These are phyloP conservation scores for Elsinoe fawcettii DNA, from an alignment of 2,329 filamentous ascomycete species.

Conservation along the genomic window DNA sequence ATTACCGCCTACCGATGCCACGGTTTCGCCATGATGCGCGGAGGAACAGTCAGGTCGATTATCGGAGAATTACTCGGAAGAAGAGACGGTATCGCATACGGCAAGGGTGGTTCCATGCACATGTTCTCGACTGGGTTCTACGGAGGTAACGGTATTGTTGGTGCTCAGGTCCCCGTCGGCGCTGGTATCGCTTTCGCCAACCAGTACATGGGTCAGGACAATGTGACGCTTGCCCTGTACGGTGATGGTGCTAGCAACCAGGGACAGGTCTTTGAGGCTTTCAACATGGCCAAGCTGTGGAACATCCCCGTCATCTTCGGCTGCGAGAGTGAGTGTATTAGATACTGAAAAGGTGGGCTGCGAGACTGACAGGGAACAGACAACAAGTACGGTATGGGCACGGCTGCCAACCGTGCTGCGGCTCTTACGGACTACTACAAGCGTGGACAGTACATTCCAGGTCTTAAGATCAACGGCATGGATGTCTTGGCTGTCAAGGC, in stretches of 20 bases:
- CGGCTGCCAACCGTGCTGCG: constrained; percentile 84
- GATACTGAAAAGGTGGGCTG: background rate
- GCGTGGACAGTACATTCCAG: constrained; percentile 98
- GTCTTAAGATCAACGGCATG: constrained; percentile 99
- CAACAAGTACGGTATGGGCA: constrained; percentile 99
- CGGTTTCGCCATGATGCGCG: constrained; percentile 96
- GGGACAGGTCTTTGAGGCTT: constrained; percentile 98
- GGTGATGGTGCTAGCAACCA: constrained; percentile 98
- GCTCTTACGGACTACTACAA: constrained; percentile 99
- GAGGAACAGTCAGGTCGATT: constrained; percentile 80
- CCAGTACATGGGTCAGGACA: constrained; percentile 83
- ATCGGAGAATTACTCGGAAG: constrained; percentile 93
- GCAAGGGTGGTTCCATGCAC: constrained; percentile 99
- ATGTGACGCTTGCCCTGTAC: constrained; percentile 82
- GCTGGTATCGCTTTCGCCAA: constrained; percentile 95
- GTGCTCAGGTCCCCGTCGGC: constrained; percentile 94
- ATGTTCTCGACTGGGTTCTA: constrained; percentile 99
- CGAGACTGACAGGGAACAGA: constrained; percentile 47
- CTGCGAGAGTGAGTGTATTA: constrained; percentile 75
- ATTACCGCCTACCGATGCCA: constrained; percentile 99
- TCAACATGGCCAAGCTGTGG: constrained; percentile 99
- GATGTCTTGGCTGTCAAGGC: constrained; percentile 97
- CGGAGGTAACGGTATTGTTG: constrained; percentile 97
- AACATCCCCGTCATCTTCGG: constrained; percentile 91
- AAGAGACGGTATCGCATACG: constrained; percentile 93